Base-by-base conservation (phyloP, 345 rosid genomes). In the Aquilaria sinensis region DNA sequence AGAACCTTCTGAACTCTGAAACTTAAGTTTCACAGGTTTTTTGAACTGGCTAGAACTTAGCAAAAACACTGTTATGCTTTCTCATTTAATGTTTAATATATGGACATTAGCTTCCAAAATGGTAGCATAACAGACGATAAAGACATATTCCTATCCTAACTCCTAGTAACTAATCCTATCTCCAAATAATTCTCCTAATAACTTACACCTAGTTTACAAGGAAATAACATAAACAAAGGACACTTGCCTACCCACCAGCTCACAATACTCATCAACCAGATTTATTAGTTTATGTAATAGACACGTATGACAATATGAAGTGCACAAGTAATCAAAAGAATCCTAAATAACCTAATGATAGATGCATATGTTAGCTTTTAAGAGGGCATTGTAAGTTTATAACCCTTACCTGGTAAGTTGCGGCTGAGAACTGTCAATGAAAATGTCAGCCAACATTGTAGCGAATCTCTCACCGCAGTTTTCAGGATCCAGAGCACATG, bases 401-500 rank as follows among this genome's bases (percentile, higher is more conserved):
- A 0, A 31, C 47, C 47, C 52, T 67, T 74, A 82, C 96, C 97
- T 84, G 2, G 81, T 85, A 53, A 76, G 59, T 14, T 66, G 75
- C 15, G 87, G 81, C 52, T 72, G 74, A 14, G 58, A 69, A 72
- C 61, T 68, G 53, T 61, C 73, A 65, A 75, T 69, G 67, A 83
- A 89, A 51, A 74, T 71, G 67, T 85, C 96, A 10, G 65, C 49
- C 55, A 92, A 82, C 70, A 55, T 62, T 47, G 54, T 65, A 3
- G 93, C 85, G 81, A 87, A 92, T 77, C 73, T 83, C 71, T 61
- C 65, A 43, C 97, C 97, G 75, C 90, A 89, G 45, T 68, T 78
- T 63, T 85, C 90, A 31, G 96, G 93, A 83, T 89, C 96, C 60
- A 92, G 72, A 2, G 96, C 80, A 64, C 96, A 92, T 11, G 88